Base-by-base conservation (phyloP, 441 rosid species). In the Isatis lusitanica region DNA sequence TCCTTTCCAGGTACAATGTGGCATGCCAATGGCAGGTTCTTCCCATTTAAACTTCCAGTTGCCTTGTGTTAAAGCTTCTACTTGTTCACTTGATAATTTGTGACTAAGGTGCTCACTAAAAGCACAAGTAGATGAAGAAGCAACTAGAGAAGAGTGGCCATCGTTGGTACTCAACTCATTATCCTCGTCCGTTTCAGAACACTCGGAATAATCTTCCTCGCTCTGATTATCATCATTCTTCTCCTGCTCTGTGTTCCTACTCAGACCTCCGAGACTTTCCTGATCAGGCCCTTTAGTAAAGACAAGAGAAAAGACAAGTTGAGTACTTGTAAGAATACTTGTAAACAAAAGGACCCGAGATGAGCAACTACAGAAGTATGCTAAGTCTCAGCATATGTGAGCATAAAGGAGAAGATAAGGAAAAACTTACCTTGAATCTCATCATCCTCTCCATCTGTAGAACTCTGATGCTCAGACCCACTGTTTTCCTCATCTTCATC, bases 121-220 rank as follows among this genome's bases (percentile, higher is more conserved):
- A 8, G 39, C 39, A 36, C n/a, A 18, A 1, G 30, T 21, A 50
- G 30, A 21, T 10, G 55, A 50, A 50, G 30, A 50, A 50, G 53
- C 2, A 48, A 7, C 53, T 48, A 7, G 12, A 48, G 55, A 50
- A 50, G 30, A 50, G 10, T 50, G 55, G 55, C 55, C 55, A 21
- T 4, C 21, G 55, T 4, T 10, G 30, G 55, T 50, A 50, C 55
- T 18, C 6, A 21, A 50, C 55, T 50, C 55, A 50, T 1, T 18
- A 30, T 50, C 55, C 55, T 50, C 55, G 55, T 50, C 55, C 3
- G 55, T 50, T 44, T 87, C 86, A 68, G 56, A 80, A 55, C 70
- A 81, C 62, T 78, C 79, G 9, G 43, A 52, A 65, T 79, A 85
- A 66, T 79, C 81, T 48, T 81, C 92, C 61, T 76, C 77, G 56